Evolutionary conservation across 164 flowering plant species (phyloP).

Genomic region (Amborella trichopoda): DNA sequence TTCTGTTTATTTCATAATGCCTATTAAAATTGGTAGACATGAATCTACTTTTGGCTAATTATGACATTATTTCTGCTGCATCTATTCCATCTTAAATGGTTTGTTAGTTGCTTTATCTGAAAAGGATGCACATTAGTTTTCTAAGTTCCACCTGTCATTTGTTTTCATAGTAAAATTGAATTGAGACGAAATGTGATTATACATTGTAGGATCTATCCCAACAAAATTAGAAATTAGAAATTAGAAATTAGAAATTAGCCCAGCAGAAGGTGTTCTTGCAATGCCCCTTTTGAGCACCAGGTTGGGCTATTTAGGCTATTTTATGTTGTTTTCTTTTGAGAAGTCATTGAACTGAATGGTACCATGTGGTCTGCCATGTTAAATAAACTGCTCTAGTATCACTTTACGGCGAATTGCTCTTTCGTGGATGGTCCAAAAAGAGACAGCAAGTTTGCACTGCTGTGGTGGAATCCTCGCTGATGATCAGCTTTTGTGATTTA

Average conservation of each 20-base stretch:
- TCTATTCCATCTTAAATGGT: background rate
- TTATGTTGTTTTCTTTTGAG: background rate
- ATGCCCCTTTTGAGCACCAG: constrained; percentile 88
- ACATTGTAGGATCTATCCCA: constrained; percentile 67
- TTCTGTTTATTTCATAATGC: too few species aligned
- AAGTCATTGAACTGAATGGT: constrained; percentile 1
- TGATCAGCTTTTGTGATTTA: constrained; percentile 63
- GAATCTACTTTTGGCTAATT: background rate
- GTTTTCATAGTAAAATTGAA: background rate
- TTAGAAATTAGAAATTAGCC: constrained; percentile 55
- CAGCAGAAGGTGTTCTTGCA: constrained; percentile 70
- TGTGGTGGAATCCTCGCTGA: constrained; percentile 94
- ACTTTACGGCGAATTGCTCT: constrained; percentile 68
- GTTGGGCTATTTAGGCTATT: too few species aligned
- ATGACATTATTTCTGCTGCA: background rate
- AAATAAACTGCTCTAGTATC: constrained; percentile 6
- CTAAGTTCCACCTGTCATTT: background rate
- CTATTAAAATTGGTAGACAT: background rate
- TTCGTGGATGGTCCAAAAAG: constrained; percentile 92
- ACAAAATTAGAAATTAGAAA: too few species aligned
- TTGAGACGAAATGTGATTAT: constrained; percentile 1
- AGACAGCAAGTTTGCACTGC: constrained; percentile 45
- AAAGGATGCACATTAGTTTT: background rate
- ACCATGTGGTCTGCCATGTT: background rate
- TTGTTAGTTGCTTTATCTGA: background rate